phyloP scores from a whole-genome alignment of 345 rosid genomes.

The Brassica rapa region DNA sequence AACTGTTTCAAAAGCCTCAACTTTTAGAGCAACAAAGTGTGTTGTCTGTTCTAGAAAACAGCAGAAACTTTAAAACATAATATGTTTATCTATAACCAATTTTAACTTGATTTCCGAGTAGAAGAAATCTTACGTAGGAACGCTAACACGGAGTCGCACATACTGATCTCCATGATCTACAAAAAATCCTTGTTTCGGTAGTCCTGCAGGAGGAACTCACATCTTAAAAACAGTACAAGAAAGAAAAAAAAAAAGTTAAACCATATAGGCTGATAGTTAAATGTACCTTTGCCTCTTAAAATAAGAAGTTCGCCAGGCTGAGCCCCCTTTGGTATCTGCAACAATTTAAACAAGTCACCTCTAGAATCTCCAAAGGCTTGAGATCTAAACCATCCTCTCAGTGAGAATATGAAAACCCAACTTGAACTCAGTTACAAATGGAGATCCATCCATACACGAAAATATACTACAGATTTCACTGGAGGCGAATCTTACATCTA shows the following conservation, averaged over 20 bases:
- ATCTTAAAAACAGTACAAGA: constrained; percentile 24
- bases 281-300: constrained; percentile 81
- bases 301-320: constrained; percentile 77
- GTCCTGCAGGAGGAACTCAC: constrained; percentile 54
- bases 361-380: constrained; percentile 15
- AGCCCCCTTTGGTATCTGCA: constrained; percentile 86
- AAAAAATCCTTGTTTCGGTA: constrained; percentile 72
- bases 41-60: not conserved
- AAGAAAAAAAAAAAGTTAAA: not conserved
- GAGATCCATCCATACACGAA: not conserved
- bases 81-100: not conserved
- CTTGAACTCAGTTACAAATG: not conserved
- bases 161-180: constrained; percentile 80
- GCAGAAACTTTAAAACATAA: not conserved
- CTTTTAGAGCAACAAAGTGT: constrained; percentile 6
- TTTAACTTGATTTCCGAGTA: not conserved
- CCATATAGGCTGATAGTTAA: constrained; percentile 6
- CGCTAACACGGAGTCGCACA: constrained; percentile 75
- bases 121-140: constrained; percentile 70
- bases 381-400: constrained; percentile 4
- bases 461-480: not conserved
- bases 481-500: constrained; percentile 53
- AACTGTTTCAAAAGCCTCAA: not conserved
- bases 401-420: not conserved
- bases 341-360: constrained; percentile 22